Percentiles rank a stretch among this genome's conserved stretches.
These are phyloP conservation scores for Adansonia rubrostipa DNA, from an alignment of 441 rosid species.

Conservation along the genomic window DNA sequence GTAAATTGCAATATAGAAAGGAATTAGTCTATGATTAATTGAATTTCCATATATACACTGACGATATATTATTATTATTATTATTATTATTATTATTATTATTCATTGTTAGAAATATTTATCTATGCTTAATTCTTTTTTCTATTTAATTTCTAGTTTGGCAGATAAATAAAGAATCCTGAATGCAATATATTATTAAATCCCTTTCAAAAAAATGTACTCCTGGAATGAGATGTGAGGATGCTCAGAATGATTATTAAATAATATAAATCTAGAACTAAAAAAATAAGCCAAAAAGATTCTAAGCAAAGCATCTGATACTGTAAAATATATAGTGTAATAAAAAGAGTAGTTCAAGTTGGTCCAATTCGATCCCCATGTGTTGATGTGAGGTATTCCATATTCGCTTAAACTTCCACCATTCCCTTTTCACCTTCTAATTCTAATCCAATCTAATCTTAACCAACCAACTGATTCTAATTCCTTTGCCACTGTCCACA, in stretches of 20 bases:
- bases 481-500: constrained; percentile 11
- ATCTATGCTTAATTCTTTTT: too few species aligned
- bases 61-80: too few species aligned
- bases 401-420: constrained; percentile 21
- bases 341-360: neutral
- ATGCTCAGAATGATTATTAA: neutral
- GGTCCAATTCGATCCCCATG: constrained; percentile 3
- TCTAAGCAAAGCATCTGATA: constrained; percentile 43
- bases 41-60: too few species aligned
- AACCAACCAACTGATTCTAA: neutral
- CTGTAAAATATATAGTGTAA: constrained; percentile 9
- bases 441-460: neutral
- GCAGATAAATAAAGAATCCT: too few species aligned
- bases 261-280: neutral
- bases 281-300: neutral
- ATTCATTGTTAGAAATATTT: too few species aligned
- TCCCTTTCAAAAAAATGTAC: too few species aligned
- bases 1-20: too few species aligned
- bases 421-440: constrained; percentile 12
- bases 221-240: too few species aligned
- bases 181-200: too few species aligned
- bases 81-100: too few species aligned
- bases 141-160: too few species aligned
- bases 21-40: too few species aligned
- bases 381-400: constrained; percentile 27